These are phyloP conservation scores for Gentiana macrophylla DNA, from an alignment of 257 asterid genomes.

Conservation along the genomic window DNA sequence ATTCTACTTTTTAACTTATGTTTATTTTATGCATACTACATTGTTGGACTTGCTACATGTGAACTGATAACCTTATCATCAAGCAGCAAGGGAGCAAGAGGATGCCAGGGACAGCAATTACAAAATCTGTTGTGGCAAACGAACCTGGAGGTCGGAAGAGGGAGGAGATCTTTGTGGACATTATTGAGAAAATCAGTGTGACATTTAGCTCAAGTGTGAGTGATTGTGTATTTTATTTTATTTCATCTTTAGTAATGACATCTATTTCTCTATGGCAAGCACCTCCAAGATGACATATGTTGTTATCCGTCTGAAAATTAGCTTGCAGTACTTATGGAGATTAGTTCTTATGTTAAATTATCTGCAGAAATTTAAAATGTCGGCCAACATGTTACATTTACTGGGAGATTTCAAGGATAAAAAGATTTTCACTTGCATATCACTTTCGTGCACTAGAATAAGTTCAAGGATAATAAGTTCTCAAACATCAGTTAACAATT, in stretches of 20 bases:
- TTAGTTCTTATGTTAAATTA: no score
- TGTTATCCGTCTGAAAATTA: neutral
- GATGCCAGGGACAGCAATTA: constrained; percentile 98
- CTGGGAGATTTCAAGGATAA: no score
- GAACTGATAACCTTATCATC: constrained; percentile 17
- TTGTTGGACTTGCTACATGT: constrained; percentile 3
- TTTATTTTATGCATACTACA: neutral
- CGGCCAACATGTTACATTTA: no score
- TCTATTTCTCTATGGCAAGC: neutral
- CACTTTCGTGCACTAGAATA: no score
- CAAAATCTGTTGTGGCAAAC: constrained; percentile 93
- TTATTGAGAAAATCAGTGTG: constrained; percentile 93
- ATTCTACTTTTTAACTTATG: constrained; percentile 6
- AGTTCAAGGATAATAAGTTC: no score
- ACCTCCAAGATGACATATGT: neutral
- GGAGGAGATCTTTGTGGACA: constrained; percentile 97
- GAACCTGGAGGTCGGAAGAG: constrained; percentile 96
- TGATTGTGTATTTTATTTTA: constrained; percentile 24
- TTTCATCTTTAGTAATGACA: no score
- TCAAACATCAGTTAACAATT: no score
- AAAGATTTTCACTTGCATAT: no score
- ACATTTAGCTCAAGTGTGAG: constrained; percentile 99
- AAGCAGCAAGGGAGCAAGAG: constrained; percentile 95
- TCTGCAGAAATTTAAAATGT: no score
- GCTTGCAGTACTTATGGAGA: neutral